phyloP scores from a whole-genome alignment of 83 land plant genomes.

The Isoetes engelmannii region DNA sequence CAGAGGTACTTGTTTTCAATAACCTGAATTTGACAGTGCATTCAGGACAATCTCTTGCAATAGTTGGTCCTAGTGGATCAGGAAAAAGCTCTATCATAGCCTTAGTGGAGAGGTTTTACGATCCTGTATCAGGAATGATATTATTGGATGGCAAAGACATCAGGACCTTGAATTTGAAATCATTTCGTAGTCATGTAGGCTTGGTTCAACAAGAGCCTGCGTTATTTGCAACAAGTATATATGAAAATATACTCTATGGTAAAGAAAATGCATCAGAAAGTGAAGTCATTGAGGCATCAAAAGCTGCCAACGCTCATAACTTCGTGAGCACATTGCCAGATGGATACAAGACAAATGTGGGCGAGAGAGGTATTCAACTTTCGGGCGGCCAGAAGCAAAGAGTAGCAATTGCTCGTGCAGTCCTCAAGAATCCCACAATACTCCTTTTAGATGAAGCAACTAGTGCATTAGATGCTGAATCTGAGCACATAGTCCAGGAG shows the following conservation, averaged over 20 bases:
- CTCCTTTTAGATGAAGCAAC: slow-evolving; percentile 60
- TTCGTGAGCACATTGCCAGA: slow-evolving; percentile 64
- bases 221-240: slow-evolving; percentile 60
- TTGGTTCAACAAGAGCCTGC: slow-evolving; percentile 77
- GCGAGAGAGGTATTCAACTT: slow-evolving; percentile 61
- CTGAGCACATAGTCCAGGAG: slow-evolving; percentile 57
- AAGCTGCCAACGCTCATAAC: slow-evolving; percentile 54
- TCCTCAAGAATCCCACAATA: slow-evolving; percentile 61
- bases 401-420: slow-evolving; percentile 65
- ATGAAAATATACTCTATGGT: slow-evolving; percentile 70
- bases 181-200: slow-evolving; percentile 56
- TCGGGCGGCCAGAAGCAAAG: no score
- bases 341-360: slow-evolving; percentile 63
- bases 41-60: slow-evolving; percentile 59
- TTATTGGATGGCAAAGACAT: slow-evolving; percentile 72
- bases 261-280: slow-evolving; percentile 61
- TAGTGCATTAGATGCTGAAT: slow-evolving; percentile 65
- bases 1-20: slow-evolving; percentile 54
- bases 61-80: slow-evolving; percentile 76
- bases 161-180: slow-evolving; percentile 48
- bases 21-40: slow-evolving; percentile 53
- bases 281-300: slow-evolving; percentile 62
- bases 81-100: slow-evolving; percentile 76
- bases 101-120: slow-evolving; percentile 66
- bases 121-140: slow-evolving; percentile 59